These are phyloP conservation scores for Coemansia sp. DNA, from an alignment of 192 early-diverging fungal species.

Conservation along the genomic window DNA sequence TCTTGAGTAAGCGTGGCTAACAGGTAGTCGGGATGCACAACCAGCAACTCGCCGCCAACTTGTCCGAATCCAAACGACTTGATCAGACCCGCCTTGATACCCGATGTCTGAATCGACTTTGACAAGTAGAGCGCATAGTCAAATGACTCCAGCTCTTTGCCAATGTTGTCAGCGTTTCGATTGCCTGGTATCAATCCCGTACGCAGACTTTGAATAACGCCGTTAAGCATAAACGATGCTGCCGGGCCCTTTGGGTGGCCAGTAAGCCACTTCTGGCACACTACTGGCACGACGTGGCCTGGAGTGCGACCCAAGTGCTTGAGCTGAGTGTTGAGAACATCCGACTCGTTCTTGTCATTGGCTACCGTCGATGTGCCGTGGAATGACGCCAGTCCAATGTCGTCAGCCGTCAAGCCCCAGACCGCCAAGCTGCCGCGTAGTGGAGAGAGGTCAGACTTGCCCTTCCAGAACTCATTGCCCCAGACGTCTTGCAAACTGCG, in stretches of 20 bases:
- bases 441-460: conserved; percentile 75
- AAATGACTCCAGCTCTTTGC: conserved; percentile 65
- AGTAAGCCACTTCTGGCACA: conserved; percentile 94
- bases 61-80: conserved; percentile 95
- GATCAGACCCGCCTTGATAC: conserved; percentile 86
- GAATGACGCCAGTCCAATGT: conserved; percentile 93
- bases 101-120: conserved; percentile 75
- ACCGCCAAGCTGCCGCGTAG: conserved; percentile 84
- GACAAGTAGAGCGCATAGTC: conserved; percentile 74
- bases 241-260: conserved; percentile 91
- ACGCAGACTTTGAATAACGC: conserved; percentile 80
- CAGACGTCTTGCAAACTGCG: conserved; percentile 71
- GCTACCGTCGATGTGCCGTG: conserved; percentile 94
- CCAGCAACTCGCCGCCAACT: conserved; percentile 84
- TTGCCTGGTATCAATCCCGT: conserved; percentile 91
- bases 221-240: conserved; percentile 94
- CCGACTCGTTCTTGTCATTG: conserved; percentile 96
- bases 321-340: conserved; percentile 84
- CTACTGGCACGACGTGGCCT: conserved; percentile 79
- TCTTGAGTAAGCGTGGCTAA: conserved; percentile 71
- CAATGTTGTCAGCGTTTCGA: conserved; percentile 67
- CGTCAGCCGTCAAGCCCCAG: conserved; percentile 89
- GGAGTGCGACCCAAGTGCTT: conserved; percentile 81
- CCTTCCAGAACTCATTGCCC: conserved; percentile 81
- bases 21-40: conserved; percentile 87